Evolutionary conservation across 805 yeast species (phyloP), one percentile per base, ranked within the genome.

Genomic region (Zygosaccharomyces kombuchaensis): DNA sequence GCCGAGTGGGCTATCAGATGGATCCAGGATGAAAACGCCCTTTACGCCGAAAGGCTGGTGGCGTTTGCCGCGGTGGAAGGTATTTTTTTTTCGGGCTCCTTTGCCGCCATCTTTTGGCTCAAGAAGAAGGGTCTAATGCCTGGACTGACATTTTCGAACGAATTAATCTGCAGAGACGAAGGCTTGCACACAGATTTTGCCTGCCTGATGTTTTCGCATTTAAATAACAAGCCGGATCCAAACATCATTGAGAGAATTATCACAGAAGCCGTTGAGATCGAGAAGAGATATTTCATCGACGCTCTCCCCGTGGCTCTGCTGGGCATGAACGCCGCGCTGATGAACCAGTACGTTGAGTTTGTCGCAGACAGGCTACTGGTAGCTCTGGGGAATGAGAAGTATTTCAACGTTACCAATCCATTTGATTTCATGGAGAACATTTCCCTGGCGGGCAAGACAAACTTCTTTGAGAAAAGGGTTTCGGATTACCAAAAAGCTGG

Each of bases 51-150:
- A 78, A 84, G 99, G 69, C 79, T 91, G 62, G 95, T 93, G 52
- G 99, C 99, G 14, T 91, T 93, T 65, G 98, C 98, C 52, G 97
- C 99, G 52, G 96, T 91, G 50, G 99, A 91, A 74, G 99, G 99
- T 75, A 87, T 93, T 53, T 91, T 91, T 82, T 91, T 91, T 78
- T 85, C 95, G 37, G 99, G 99, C 54, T 93, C 98, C 2, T 91
- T 91, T 67, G 99, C 99, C 41, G 89, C 98, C 44, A 89, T 91
- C 66, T 91, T 91, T 76, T 91, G 99, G 99, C 81, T 91, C 65
- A 91, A 93, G 81, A 91, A 91, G 81, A 85, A 96, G 71, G 99
- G 99, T 67, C 76, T 91, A 66, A 91, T 91, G 99, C 98, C 99
- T 30, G 99, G 99, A 65, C 77, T 91, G 62, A 91, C 98, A 36